Evolutionary conservation across 2,329 filamentous ascomycete genomes (phyloP).

Genomic region (Zopfia rhizophila): DNA sequence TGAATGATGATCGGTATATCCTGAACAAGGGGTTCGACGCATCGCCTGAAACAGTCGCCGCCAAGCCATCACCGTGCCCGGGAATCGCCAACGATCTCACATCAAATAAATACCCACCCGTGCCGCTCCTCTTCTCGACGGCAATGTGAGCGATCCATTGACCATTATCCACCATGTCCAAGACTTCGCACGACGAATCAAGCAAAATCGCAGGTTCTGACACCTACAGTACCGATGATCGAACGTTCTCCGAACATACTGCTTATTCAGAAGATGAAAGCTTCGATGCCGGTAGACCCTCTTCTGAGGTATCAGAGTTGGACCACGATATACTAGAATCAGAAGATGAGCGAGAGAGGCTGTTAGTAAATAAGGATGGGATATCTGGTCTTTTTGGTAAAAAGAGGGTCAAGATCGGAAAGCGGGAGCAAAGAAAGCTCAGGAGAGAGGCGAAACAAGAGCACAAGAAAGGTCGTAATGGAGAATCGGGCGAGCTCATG

Average conservation of each 20-base stretch:
- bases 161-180: slow-evolving; percentile 31
- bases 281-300: slow-evolving; percentile 44
- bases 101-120: too few species aligned
- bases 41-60: too few species aligned
- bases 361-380: slow-evolving; percentile 48
- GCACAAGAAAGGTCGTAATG: slow-evolving; percentile 59
- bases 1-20: too few species aligned
- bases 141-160: slow-evolving; percentile 26
- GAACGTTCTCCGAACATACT: slow-evolving; percentile 42
- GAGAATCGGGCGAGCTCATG: slow-evolving; percentile 81
- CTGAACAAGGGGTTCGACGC: too few species aligned
- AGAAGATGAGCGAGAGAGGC: slow-evolving; percentile 58
- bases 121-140: slow-evolving; percentile 12
- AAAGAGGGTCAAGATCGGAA: slow-evolving; percentile 43
- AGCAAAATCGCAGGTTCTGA: slow-evolving; percentile 30
- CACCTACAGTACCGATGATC: slow-evolving; percentile 38
- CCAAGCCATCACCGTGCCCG: too few species aligned
- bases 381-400: slow-evolving; percentile 37
- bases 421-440: slow-evolving; percentile 30
- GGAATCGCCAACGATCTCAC: too few species aligned
- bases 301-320: slow-evolving; percentile 44
- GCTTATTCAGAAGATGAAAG: slow-evolving; percentile 40
- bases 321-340: slow-evolving; percentile 56
- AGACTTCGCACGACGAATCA: slow-evolving; percentile 26
- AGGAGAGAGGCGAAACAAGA: slow-evolving; percentile 37